Conservation (phyloP, 2,329 filamentous ascomycete genomes). For the Didymella arachidicola region DNA sequence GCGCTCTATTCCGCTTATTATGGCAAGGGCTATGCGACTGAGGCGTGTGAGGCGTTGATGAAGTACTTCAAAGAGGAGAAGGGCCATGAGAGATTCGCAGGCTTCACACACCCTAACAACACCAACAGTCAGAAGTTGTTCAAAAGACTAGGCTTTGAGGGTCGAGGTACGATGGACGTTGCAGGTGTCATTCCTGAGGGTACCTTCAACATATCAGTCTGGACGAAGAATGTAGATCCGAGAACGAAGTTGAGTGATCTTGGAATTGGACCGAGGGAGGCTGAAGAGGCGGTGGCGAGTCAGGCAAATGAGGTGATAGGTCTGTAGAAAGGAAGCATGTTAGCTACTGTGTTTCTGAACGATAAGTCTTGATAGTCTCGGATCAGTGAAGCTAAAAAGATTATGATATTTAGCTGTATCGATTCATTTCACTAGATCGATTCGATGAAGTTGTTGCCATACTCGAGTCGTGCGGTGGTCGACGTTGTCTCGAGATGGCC, state of each 20-base stretch:
- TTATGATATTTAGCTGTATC: neutral
- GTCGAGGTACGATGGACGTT: constrained; percentile 23
- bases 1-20: constrained; percentile 18
- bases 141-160: constrained; percentile 30
- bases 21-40: constrained; percentile 34
- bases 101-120: constrained; percentile 29
- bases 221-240: constrained; percentile 15
- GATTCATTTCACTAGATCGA: neutral
- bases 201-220: constrained; percentile 15
- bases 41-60: constrained; percentile 26
- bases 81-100: constrained; percentile 22
- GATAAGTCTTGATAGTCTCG: neutral
- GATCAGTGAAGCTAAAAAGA: neutral
- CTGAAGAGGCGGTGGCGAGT: neutral
- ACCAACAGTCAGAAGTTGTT: constrained; percentile 30
- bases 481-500: neutral
- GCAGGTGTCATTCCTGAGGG: constrained; percentile 13
- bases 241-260: constrained; percentile 5
- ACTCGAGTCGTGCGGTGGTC: neutral
- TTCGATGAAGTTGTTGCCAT: neutral
- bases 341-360: neutral
- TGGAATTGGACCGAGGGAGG: constrained; percentile 6
- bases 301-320: neutral
- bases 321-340: neutral
- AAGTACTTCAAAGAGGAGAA: constrained; percentile 18